A percentile compares a stretch with the other conserved stretches of the same genome.
These are phyloP conservation scores for Leucoagaricus sp. DNA, from an alignment of 1,284 basidiomycete species.

Conservation along the genomic window DNA sequence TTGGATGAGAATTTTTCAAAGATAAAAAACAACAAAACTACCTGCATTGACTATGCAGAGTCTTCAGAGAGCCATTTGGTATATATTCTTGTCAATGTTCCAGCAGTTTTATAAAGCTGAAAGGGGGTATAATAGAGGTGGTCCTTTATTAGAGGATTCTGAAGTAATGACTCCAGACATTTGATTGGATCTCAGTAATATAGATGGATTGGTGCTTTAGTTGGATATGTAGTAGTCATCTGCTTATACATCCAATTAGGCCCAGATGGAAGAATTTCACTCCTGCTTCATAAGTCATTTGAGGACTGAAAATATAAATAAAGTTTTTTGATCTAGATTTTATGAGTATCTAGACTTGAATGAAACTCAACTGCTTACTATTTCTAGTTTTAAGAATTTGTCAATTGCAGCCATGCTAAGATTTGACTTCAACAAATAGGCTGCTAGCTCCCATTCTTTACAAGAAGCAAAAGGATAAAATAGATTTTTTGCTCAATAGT, in stretches of 20 bases:
- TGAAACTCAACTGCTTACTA: neutral
- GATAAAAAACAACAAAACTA: too few relatives aligned
- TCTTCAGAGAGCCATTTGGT: neutral
- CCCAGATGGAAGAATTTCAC: neutral
- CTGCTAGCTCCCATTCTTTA: neutral
- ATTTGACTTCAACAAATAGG: neutral
- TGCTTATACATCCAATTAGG: neutral
- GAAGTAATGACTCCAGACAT: neutral
- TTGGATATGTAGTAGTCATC: neutral
- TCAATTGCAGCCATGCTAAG: neutral
- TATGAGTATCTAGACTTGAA: neutral
- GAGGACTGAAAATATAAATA: neutral
- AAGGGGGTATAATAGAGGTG: neutral
- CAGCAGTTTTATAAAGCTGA: neutral
- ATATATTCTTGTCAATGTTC: neutral
- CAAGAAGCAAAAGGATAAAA: neutral
- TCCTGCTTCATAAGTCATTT: neutral
- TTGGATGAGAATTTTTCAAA: too few relatives aligned
- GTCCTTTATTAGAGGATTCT: neutral
- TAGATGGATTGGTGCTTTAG: neutral
- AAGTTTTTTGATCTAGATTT: neutral
- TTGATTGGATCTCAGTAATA: neutral
- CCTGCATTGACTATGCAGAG: neutral
- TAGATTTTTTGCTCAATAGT: neutral
- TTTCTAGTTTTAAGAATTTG: neutral